Evolutionary conservation across 2,329 filamentous ascomycete genomes (phyloP), one percentile per base, ranked within the genome.

Genomic region (Exserohilum turcica): DNA sequence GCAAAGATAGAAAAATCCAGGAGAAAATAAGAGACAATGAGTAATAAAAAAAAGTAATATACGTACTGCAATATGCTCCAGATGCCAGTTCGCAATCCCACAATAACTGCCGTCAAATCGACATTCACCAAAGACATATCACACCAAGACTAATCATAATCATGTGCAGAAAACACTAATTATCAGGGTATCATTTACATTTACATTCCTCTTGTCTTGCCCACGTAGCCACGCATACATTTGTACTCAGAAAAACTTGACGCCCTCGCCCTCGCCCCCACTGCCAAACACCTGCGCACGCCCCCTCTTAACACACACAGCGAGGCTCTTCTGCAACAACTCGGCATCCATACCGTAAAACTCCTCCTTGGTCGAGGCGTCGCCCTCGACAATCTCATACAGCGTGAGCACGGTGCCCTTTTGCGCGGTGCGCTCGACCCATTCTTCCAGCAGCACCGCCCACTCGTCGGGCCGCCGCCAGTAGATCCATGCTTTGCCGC

Each of bases 271-370:
- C 4, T 54, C 51, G 24, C 71, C 73, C 67, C 93, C 92, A 48
- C 86, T 84, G 29, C 93, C 93, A 77, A 99, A 97, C 21, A 97
- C 86, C 75, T 97, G 93, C 12, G 92, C 93, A 77, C 90, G 96
- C 63, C 92, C 92, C 58, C 88, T 84, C 81, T 95, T 96, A 31
- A 96, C 92, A 43, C 97, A 81, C 43, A 94, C 81, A 55, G 85
- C 84, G 43, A 99, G 80, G 32, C 90, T 88, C 74, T 88, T 92
- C 62, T 89, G 84, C 67, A 99, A 81, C 57, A 96, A 75, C 19
- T 92, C 90, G 39, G 82, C 80, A 71, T 97, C 92, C 80, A 99
- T 89, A n/a, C 90, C 90, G 74, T 91, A 86, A 68, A 96, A 91
- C 64, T 95, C 91, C 67, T 74, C 70, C 19, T 63, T 86, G 52